phyloP scores from a whole-genome alignment of 2,329 filamentous ascomycete genomes.

The Fusarium haematococcum region DNA sequence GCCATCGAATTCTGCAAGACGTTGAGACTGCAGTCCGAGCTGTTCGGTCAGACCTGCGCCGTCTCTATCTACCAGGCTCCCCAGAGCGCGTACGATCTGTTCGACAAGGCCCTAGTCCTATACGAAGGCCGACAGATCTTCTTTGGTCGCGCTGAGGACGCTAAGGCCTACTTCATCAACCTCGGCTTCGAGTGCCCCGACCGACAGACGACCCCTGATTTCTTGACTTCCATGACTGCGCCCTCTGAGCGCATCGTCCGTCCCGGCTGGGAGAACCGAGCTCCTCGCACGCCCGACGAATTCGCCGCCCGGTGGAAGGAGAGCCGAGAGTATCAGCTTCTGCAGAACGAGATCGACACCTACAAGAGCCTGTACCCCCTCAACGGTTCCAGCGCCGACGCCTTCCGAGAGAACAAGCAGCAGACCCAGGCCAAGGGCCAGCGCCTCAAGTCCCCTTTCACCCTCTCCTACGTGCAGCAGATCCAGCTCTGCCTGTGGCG shows the following conservation, averaged over 20 bases:
- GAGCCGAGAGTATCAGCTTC: slow-evolving; percentile 30
- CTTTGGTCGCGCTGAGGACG: slow-evolving; percentile 68
- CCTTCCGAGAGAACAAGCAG: slow-evolving; percentile 44
- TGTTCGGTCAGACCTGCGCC: slow-evolving; percentile 40
- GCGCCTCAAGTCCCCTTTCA: slow-evolving; percentile 60
- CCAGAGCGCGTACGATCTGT: slow-evolving; percentile 69
- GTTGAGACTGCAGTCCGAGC: slow-evolving; percentile 41
- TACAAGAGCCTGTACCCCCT: slow-evolving; percentile 48
- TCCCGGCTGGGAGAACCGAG: slow-evolving; percentile 49
- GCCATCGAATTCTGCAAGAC: slow-evolving; percentile 46
- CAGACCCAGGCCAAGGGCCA: slow-evolving; percentile 49
- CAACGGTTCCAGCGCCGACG: slow-evolving; percentile 37
- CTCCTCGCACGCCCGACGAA: slow-evolving; percentile 52
- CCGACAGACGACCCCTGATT: slow-evolving; percentile 73
- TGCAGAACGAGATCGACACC: slow-evolving; percentile 44
- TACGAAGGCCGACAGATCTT: slow-evolving; percentile 77
- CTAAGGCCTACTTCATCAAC: slow-evolving; percentile 70
- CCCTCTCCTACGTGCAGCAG: slow-evolving; percentile 60
- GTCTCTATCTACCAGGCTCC: slow-evolving; percentile 70
- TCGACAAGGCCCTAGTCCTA: slow-evolving; percentile 76
- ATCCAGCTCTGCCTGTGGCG: slow-evolving; percentile 57
- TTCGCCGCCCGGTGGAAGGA: slow-evolving; percentile 53
- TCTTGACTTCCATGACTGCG: slow-evolving; percentile 67
- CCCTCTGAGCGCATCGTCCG: slow-evolving; percentile 50
- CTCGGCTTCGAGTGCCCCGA: slow-evolving; percentile 73